Evolutionary conservation across 1,284 basidiomycete species (phyloP).

Genomic region (Pseudozyma pruni): DNA sequence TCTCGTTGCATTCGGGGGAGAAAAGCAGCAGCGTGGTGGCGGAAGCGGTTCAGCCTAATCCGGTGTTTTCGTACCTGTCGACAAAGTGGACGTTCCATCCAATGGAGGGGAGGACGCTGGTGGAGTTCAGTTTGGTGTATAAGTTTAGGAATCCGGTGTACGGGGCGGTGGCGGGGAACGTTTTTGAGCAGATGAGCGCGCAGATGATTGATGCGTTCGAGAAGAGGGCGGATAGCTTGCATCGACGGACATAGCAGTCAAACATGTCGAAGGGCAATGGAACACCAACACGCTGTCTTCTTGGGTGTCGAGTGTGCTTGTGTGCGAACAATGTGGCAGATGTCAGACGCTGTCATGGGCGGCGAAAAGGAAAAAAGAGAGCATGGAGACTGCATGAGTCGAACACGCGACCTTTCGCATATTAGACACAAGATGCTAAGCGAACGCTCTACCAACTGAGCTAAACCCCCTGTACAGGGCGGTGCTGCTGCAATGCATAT

Average conservation of each 20-base stretch:
- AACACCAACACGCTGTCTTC: no score
- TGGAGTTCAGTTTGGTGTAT: conserved; percentile 74
- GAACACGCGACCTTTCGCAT: conserved; percentile 57
- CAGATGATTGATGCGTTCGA: conserved; percentile 94
- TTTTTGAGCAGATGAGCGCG: conserved; percentile 85
- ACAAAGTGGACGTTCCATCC: conserved; percentile 74
- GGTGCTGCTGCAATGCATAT: no score
- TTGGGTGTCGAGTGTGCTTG: not conserved
- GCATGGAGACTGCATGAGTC: conserved; percentile 57
- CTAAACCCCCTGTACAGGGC: conserved; percentile 59
- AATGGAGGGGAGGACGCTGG: conserved; percentile 17
- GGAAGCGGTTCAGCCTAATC: conserved; percentile 68
- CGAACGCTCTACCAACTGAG: conserved; percentile 60
- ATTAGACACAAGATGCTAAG: conserved; percentile 49
- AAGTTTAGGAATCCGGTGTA: conserved; percentile 88
- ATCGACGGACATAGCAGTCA: conserved; percentile 5
- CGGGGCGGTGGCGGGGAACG: conserved; percentile 80
- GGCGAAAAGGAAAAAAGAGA: conserved; percentile 4
- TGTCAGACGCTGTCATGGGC: not conserved
- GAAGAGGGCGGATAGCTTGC: conserved; percentile 72
- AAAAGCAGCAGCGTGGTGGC: conserved; percentile 26
- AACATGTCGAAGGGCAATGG: no score
- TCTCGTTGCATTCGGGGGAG: conserved; percentile 77
- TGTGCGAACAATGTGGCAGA: not conserved
- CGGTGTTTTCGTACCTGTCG: conserved; percentile 83